phyloP scores from a whole-genome alignment of 192 early-diverging fungal genomes.

The Diversispora epigaea region DNA sequence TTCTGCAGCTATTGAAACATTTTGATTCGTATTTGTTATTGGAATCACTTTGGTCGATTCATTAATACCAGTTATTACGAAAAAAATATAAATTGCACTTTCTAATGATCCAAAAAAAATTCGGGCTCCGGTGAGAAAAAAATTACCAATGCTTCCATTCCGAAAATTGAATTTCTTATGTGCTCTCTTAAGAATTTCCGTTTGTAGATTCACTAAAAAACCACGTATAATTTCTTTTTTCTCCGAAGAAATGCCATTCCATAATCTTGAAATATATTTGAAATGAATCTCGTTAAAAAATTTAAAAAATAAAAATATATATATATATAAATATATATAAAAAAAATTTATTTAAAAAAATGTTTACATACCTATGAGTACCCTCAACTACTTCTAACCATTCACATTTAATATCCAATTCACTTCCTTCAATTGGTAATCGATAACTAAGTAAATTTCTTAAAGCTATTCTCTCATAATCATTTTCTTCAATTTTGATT shows the following conservation, averaged over 20 bases:
- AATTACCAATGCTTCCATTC: conserved; percentile 75
- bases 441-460: conserved; percentile 69
- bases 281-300: neutral
- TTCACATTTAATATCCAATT: conserved; percentile 62
- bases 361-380: conserved; percentile 53
- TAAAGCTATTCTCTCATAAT: conserved; percentile 60
- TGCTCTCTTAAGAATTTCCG: conserved; percentile 62
- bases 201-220: conserved; percentile 68
- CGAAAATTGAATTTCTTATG: conserved; percentile 69
- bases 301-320: conserved; percentile 8
- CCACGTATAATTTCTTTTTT: conserved; percentile 71
- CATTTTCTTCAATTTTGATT: conserved; percentile 57
- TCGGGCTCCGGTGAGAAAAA: conserved; percentile 75
- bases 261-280: neutral
- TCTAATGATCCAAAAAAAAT: conserved; percentile 70
- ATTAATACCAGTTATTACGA: conserved; percentile 65
- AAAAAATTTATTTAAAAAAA: too few species aligned
- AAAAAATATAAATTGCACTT: conserved; percentile 74
- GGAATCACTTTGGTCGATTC: conserved; percentile 67
- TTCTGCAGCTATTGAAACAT: conserved; percentile 63
- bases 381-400: conserved; percentile 76
- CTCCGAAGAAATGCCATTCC: conserved; percentile 52
- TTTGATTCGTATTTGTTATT: conserved; percentile 64
- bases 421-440: conserved; percentile 55
- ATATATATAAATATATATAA: conserved; percentile 38